Evolutionary conservation across 257 asterid genomes (phyloP), one percentile per base, ranked within the genome.

Genomic region (Solanum corneliomulleri): DNA sequence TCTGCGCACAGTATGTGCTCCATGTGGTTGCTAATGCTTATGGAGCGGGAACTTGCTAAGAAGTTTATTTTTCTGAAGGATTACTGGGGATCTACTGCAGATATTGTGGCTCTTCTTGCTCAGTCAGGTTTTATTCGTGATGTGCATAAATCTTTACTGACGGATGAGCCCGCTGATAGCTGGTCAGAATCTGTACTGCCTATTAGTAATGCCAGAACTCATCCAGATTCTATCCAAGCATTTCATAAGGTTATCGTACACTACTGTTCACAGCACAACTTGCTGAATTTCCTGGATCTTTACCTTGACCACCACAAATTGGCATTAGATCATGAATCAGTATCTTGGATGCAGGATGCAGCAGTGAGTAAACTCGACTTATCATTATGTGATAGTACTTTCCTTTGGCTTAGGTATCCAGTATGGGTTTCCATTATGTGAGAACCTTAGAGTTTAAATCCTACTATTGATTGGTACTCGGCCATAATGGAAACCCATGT

Each of bases 11-110:
- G 88, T 71, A 88, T 90, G 76, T 92, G 94, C 92, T 93, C 97
- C 85, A 37, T 86, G 88, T 95, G 96, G 98, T 89, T 97, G 89
- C 92, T 93, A 90, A 92, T 89, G 92, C 96, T 91, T 82, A 92
- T 96, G 95, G 99, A 95, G 89, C 95, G 90, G 88, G 94, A 95
- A 92, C 99, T 97, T 89, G 98, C 97, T 37, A 93, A 93, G 88
- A 91, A 92, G 16, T 93, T 89, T 74, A 89, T 96, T 78, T 97
- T 95, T 89, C 89, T 97, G 92, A 92, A 86, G 86, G 98, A 93
- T 83, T 95, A 91, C 90, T 97, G 99, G 97, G 95, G 88, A 52
- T 89, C 94, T 78, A 89, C 94, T 21, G 89, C 91, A 89, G 98
- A 94, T 86, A 89, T 96, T 76, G 96, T 94, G 66, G 90, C 93